Evolutionary conservation across 2,329 filamentous ascomycete genomes (phyloP), one percentile per base, ranked within the genome.

Genomic region (Exserohilum turcica): DNA sequence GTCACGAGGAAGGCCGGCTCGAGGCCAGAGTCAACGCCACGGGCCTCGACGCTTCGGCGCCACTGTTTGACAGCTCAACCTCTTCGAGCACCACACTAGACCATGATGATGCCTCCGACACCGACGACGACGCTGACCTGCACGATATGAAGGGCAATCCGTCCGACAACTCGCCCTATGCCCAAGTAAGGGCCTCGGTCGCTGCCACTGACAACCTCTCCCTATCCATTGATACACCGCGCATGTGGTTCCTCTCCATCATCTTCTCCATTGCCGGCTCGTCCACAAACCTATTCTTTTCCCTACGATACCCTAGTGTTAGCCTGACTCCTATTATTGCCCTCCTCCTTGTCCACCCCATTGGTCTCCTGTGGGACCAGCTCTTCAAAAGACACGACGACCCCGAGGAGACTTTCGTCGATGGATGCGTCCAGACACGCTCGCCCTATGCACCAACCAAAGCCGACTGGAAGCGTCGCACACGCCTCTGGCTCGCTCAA

Each of bases 281-380:
- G 40, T 89, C 89, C 2, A 91, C 89, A 18, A 94, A 94, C 73
- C 78, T 95, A 35, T 94, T 95, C 78, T 96, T 95, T 79, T 92
- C 90, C 31, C 79, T 95, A 71, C 84, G 91, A 83, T 95, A 94
- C 80, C 91, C 91, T 24, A 94, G 91, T 73, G 90, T 95, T 72
- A 89, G 89, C 56, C 93, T 95, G 68, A 93, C 90, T 18, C 91
- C 91, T 33, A 89, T 96, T 61, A 95, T 96, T 77, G 90, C 91
- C 27, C 81, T 94, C 66, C 80, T 95, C 53, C 85, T 96, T 51
- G 90, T 92, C 40, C 91, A 94, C 69, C 91, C 91, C 2, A 83
- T 95, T 48, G 91, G 91, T 54, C 83, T 90, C 19, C 71, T 91
- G 24, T 93, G 91, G 89, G 91, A 95, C 68, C 81, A 83, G 48